A percentile compares a stretch with the other conserved stretches of the same genome.
Conservation (phyloP, 2,329 filamentous ascomycete genomes). For the Plectosphaerella cucumerina region DNA sequence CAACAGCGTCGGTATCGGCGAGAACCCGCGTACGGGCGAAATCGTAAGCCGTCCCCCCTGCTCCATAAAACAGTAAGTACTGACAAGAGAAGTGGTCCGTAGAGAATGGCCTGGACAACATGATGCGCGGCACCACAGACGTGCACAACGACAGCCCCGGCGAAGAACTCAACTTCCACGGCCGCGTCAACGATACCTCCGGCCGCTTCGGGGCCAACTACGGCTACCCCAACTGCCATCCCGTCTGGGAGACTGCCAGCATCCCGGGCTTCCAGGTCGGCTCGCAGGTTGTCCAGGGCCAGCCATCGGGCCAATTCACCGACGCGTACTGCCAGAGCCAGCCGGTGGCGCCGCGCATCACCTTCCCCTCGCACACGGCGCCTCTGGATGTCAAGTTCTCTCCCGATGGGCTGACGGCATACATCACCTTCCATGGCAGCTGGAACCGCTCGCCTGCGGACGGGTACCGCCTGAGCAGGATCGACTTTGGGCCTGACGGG, state of each 20-base stretch:
- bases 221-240: constrained; percentile 59
- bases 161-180: neutral
- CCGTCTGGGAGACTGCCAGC: constrained; percentile 44
- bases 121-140: constrained; percentile 54
- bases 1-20: constrained; percentile 68
- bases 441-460: constrained; percentile 38
- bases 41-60: constrained; percentile 19
- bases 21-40: constrained; percentile 49
- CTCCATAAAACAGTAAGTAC: constrained; percentile 31
- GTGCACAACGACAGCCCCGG: neutral
- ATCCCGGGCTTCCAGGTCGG: constrained; percentile 20
- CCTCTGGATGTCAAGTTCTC: constrained; percentile 60
- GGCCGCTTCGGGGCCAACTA: constrained; percentile 31
- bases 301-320: constrained; percentile 19
- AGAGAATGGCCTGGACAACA: constrained; percentile 32
- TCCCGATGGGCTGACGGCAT: constrained; percentile 42
- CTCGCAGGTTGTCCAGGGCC: constrained; percentile 28
- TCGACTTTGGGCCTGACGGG: constrained; percentile 29
- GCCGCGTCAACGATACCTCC: constrained; percentile 11
- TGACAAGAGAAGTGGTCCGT: constrained; percentile 47
- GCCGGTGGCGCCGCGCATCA: constrained; percentile 37
- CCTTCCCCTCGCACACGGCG: constrained; percentile 56
- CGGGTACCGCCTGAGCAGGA: constrained; percentile 33
- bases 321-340: constrained; percentile 31
- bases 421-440: constrained; percentile 58